These are phyloP conservation scores for Quercus variabilis DNA, from an alignment of 306 rosid genomes.

Conservation along the genomic window DNA sequence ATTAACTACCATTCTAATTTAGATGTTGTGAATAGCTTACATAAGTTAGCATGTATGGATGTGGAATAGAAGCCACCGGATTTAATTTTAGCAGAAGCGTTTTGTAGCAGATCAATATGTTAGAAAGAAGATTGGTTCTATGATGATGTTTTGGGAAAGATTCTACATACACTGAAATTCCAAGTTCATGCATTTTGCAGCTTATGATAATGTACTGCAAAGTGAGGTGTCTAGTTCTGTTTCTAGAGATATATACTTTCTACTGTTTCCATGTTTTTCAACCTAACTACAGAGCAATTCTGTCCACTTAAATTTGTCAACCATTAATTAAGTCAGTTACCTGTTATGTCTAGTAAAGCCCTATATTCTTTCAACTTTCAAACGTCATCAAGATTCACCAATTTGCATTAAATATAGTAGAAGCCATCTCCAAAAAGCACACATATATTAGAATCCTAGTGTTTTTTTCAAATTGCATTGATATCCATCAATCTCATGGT, in stretches of 20 bases:
- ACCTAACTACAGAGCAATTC: not conserved
- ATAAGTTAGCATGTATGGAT: not conserved
- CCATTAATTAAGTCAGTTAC: not conserved
- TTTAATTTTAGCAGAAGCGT: not conserved
- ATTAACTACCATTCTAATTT: not conserved
- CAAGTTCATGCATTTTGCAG: slow-evolving; percentile 7
- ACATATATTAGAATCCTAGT: not conserved
- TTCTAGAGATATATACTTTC: not conserved
- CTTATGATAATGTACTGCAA: slow-evolving; percentile 11
- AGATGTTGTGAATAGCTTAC: not conserved
- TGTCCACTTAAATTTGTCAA: not conserved
- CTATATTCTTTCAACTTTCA: not conserved
- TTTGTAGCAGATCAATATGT: not conserved
- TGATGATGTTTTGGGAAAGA: not conserved
- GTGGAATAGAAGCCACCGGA: not conserved
- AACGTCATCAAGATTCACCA: not conserved
- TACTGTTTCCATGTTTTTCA: not conserved
- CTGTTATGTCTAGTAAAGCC: not conserved
- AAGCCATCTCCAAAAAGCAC: not conserved
- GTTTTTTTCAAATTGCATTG: not conserved
- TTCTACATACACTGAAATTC: not conserved
- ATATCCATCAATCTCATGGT: not conserved
- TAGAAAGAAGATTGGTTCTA: not conserved
- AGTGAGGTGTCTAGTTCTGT: not conserved
- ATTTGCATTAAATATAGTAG: not conserved